Evolutionary conservation across 83 land plant genomes (phyloP).

Genomic region (Thuja plicata): DNA sequence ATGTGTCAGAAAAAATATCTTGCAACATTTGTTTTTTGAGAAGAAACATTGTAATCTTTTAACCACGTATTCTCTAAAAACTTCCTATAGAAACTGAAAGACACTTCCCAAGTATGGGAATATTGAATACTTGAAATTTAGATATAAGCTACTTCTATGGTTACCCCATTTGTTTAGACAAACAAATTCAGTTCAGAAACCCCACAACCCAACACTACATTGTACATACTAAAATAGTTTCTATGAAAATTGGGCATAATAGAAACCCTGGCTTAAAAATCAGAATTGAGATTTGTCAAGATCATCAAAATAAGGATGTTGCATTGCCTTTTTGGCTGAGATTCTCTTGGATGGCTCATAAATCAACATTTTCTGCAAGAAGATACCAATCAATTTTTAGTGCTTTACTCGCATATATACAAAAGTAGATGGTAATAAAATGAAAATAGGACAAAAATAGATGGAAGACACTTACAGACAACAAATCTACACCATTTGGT

Average conservation of each 20-base stretch:
- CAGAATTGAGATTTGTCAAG: conserved; percentile 35
- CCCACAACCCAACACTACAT: too few relatives aligned
- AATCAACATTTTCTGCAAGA: conserved; percentile 51
- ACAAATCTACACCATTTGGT: conserved; percentile 66
- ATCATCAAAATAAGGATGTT: conserved; percentile 64
- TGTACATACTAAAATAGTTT: not conserved
- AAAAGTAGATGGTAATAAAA: too few relatives aligned
- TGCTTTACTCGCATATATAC: not conserved
- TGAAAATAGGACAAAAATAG: too few relatives aligned
- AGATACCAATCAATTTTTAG: not conserved
- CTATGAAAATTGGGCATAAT: not conserved
- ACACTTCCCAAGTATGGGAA: conserved; percentile 7
- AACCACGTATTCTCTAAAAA: too few relatives aligned
- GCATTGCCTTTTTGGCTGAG: conserved; percentile 59
- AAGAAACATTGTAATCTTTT: too few relatives aligned
- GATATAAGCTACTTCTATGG: not conserved
- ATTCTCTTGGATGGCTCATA: conserved; percentile 59
- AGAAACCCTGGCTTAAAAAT: not conserved
- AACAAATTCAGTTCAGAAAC: not conserved
- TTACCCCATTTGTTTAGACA: not conserved
- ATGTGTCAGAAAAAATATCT: too few relatives aligned
- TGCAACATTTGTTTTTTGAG: too few relatives aligned
- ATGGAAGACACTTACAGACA: conserved; percentile 42
- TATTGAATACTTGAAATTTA: not conserved
- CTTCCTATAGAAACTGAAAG: too few relatives aligned